A percentile compares a stretch with the other conserved stretches of the same genome.
These are phyloP conservation scores for Aquilaria malaccensis DNA, from an alignment of 345 rosid genomes.

Conservation along the genomic window DNA sequence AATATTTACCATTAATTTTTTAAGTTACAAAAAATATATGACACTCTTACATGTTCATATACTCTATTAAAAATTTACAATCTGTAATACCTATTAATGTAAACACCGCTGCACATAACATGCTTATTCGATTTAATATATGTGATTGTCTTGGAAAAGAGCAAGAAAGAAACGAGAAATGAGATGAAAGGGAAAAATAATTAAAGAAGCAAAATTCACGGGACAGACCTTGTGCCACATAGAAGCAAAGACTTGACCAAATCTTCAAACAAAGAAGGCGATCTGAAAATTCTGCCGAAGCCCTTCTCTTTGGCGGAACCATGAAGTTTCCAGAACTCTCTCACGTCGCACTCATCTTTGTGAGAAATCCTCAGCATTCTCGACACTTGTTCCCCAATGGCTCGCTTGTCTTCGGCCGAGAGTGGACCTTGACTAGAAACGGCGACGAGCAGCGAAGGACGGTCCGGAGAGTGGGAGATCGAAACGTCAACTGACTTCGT, in stretches of 20 bases:
- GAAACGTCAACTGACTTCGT: background rate
- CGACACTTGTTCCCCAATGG: conserved; percentile 31
- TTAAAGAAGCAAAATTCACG: background rate
- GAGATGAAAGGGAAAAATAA: background rate
- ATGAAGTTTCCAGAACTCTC: conserved; percentile 20
- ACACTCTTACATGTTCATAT: too few relatives aligned
- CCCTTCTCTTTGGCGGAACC: conserved; percentile 2
- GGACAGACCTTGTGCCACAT: conserved; percentile 41
- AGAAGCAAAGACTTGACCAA: conserved; percentile 54
- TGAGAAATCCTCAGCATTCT: conserved; percentile 48
- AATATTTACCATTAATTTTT: too few relatives aligned
- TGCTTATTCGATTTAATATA: too few relatives aligned
- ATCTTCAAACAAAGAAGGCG: conserved; percentile 56
- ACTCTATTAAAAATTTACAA: too few relatives aligned
- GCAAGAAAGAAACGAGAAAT: background rate
- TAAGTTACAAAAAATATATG: too few relatives aligned
- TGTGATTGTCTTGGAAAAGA: background rate
- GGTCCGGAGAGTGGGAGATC: background rate
- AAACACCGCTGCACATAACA: too few relatives aligned
- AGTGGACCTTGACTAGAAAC: conserved; percentile 26
- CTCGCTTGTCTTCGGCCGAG: conserved; percentile 15
- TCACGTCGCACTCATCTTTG: conserved; percentile 23
- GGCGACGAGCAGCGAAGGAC: background rate
- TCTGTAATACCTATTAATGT: too few relatives aligned
- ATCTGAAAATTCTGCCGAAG: conserved; percentile 44